Base-by-base conservation (phyloP, 2,329 filamentous ascomycete species). In the Cyphellophora europaea region DNA sequence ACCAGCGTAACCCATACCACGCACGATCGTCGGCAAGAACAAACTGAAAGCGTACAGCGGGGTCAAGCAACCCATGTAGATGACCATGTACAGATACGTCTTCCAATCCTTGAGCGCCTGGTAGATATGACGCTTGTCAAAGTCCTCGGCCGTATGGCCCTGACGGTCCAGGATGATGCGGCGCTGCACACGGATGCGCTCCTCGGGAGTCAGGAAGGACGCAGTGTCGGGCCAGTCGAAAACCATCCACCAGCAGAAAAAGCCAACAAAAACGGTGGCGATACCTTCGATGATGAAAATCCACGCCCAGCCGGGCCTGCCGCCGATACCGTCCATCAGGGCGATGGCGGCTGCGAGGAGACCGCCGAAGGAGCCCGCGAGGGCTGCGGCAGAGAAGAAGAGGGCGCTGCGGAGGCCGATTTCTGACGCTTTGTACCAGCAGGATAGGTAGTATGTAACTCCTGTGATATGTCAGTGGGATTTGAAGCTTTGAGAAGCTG, bases 1-100 rank as follows among this genome's bases (percentile, higher is more conserved):
- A 37, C 72, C 66, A 12, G 69, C 53, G 45, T 67, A 72, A 2
- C 66, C 66, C 1, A 72, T 52, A 0, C 74, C 74, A 5, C 66
- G 66, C 35, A 80, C 74, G 76, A 0, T 48, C 5, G 41, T 45
- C 0, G 79, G 79, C 0, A 79, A 67, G 54, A 67, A 82, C 62
- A 57, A 60, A 11, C 70, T 74, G 34, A 80, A 59, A 30, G 68
- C 72, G 2, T 71, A 71, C 46, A 78, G 77, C 0, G 72, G 71
- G 3, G 66, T 64, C 2, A 68, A 66, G 23, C 67, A 66, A 5
- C 65, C 63, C 37, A 70, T 68, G 43, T 69, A 68, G 2, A 69
- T 54, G 60, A 67, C 23, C 18, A 49, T 42, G 37, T 18, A 11
- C 2, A 59, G 61, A 49, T 69, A 72, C 21, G 72, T 50, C 13